Base-by-base conservation (phyloP, 1,284 basidiomycete genomes). In the Pterula multifida region DNA sequence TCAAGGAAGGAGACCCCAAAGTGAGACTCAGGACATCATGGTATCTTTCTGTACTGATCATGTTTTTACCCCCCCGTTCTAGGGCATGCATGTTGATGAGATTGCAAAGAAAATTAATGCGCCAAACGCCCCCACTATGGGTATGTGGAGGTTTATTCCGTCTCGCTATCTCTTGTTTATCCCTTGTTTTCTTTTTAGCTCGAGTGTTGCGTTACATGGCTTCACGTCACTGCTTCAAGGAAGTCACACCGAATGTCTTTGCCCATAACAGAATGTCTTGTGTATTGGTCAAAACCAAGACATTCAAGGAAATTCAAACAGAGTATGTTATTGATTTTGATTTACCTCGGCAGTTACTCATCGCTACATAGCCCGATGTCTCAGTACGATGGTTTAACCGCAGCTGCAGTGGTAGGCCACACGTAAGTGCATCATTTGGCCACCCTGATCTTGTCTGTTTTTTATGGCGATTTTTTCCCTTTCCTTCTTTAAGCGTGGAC, bases 51-150 rank as follows among this genome's bases (percentile, higher is more conserved):
- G n/a, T n/a, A n/a, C n/a, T n/a, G n/a, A n/a, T n/a, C n/a, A n/a
- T n/a, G n/a, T n/a, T n/a, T n/a, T n/a, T n/a, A n/a, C n/a, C n/a
- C 21, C 26, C 26, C 11, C 6, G 6, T 24, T 25, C 6, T 19
- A 47, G 45, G 47, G 47, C 3, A 15, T 49, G 17, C 47, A 49
- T 21, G 47, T 49, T 49, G 32, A 49, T 22, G 47, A 49, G 25
- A 49, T 49, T 9, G 25, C 47, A 3, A 19, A 32, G 25, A 36
- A 28, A 21, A 23, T 42, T 19, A 19, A 26, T 23, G 32, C 21
- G 11, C 23, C n/a, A 6, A 26, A 49, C 32, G 4, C 26, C 17
- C 13, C 21, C 12, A 11, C 12, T 4, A 32, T 49, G 13, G 47
- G 47, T 49, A 36, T 23, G 45, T 24, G 11, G n/a, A n/a, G n/a